Conservation (phyloP, 805 yeast genomes). For the Pachysolen tannophilus region DNA sequence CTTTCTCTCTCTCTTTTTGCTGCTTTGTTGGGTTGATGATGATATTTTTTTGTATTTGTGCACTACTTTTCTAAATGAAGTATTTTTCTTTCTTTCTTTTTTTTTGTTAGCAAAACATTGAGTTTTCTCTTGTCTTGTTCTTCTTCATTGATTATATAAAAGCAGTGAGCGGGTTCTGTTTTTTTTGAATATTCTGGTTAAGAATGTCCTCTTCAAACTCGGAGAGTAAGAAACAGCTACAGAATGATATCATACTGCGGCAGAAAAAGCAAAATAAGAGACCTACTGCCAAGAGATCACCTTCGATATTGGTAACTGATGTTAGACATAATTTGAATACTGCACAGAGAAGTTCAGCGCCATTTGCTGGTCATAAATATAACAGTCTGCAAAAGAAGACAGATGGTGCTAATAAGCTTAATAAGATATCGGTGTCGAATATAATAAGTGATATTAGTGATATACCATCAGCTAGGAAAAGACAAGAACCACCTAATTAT, state of each 20-base stretch:
- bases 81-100: too few species aligned
- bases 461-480: constrained; percentile 67
- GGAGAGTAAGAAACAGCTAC: constrained; percentile 9
- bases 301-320: constrained; percentile 90
- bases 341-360: constrained; percentile 49
- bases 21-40: too few species aligned
- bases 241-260: constrained; percentile 3
- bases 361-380: constrained; percentile 66
- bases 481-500: constrained; percentile 19
- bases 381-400: constrained; percentile 11
- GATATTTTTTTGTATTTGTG: too few species aligned
- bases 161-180: too few species aligned
- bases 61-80: too few species aligned
- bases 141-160: too few species aligned
- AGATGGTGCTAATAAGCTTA: constrained; percentile 33
- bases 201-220: too few species aligned
- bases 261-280: constrained; percentile 15
- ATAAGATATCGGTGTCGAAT: constrained; percentile 76
- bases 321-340: constrained; percentile 48
- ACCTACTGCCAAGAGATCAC: constrained; percentile 80
- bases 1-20: too few species aligned
- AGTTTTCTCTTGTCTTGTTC: too few species aligned
- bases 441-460: constrained; percentile 74
- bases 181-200: too few species aligned
- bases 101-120: too few species aligned